Conservation (phyloP, 139 green algal genomes). For the Closterium sp. region DNA sequence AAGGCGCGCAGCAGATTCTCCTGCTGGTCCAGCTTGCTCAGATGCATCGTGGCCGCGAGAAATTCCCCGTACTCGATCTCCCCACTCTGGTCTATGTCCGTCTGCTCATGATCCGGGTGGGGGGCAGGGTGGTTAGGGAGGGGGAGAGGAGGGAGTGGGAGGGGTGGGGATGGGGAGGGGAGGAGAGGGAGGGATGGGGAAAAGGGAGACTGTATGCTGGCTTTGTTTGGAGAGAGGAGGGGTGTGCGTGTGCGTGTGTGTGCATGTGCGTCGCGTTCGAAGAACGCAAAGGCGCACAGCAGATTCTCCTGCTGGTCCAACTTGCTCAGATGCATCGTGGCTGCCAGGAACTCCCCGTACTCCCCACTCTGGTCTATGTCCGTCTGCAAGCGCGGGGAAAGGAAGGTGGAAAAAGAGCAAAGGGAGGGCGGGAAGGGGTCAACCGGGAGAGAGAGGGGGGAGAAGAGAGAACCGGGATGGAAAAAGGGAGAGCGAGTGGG, state of each 20-base stretch:
- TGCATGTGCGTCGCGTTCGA: slow-evolving; percentile 32
- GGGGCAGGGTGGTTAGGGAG: no score
- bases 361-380: slow-evolving; percentile 58
- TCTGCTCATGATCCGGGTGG: background rate
- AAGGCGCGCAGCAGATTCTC: slow-evolving; percentile 56
- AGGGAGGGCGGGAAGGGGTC: no score
- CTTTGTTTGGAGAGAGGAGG: no score
- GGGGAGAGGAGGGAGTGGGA: no score
- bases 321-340: slow-evolving; percentile 59
- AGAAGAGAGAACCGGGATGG: no score
- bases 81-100: slow-evolving; percentile 59
- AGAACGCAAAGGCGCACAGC: slow-evolving; percentile 43
- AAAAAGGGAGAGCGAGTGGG: no score
- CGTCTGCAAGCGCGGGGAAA: slow-evolving; percentile 3
- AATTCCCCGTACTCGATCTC: slow-evolving; percentile 89
- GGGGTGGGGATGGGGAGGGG: no score
- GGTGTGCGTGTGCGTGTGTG: no score
- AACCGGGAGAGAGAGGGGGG: no score
- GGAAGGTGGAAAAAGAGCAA: no score
- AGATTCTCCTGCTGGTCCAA: slow-evolving; percentile 53
- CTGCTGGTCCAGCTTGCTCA: slow-evolving; percentile 52
- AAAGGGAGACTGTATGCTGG: no score
- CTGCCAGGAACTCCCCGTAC: slow-evolving; percentile 80
- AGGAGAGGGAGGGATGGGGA: no score
- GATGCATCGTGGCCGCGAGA: slow-evolving; percentile 64